These are phyloP conservation scores for Dujonia santamariae DNA, from an alignment of 1,139 yeast species.

Conservation along the genomic window DNA sequence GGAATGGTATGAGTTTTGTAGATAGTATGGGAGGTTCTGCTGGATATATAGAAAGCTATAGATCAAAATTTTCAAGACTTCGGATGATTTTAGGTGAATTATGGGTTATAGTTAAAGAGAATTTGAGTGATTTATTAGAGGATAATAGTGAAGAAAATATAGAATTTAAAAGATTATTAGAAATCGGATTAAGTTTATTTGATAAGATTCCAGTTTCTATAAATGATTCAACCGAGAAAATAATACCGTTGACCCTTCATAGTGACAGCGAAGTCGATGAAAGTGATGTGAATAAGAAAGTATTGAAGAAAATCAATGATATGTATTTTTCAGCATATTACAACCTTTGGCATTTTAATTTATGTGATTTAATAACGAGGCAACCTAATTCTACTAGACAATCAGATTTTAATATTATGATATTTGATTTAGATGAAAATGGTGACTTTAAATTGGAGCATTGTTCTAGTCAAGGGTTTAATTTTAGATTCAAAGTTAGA, in stretches of 20 bases:
- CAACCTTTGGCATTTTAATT: conserved; percentile 74
- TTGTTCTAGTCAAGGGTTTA: conserved; percentile 33
- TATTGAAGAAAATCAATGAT: conserved; percentile 44
- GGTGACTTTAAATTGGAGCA: conserved; percentile 29
- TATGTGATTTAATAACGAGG: conserved; percentile 48
- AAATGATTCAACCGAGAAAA: conserved; percentile 37
- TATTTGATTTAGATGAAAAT: conserved; percentile 20
- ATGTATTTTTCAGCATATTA: conserved; percentile 61
- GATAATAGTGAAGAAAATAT: conserved; percentile 7
- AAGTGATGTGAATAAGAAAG: conserved; percentile 17
- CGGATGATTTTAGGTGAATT: conserved; percentile 61
- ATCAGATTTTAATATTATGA: conserved; percentile 22
- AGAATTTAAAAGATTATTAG: conserved; percentile 23
- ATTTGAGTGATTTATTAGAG: conserved; percentile 36
- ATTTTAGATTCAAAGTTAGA: conserved; percentile 25
- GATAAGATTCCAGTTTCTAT: conserved; percentile 60
- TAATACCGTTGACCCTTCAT: conserved; percentile 36
- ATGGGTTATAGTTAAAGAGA: conserved; percentile 59
- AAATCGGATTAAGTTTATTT: conserved; percentile 57
- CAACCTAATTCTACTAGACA: conserved; percentile 12
- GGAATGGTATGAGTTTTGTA: conserved; percentile 65
- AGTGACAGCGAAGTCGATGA: conserved; percentile 12
- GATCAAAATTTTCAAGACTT: conserved; percentile 59
- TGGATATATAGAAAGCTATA: conserved; percentile 55
- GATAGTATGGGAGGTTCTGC: conserved; percentile 38